phyloP scores from a whole-genome alignment of 2,329 filamentous ascomycete species.

The Colletotrichum cordylinicola region DNA sequence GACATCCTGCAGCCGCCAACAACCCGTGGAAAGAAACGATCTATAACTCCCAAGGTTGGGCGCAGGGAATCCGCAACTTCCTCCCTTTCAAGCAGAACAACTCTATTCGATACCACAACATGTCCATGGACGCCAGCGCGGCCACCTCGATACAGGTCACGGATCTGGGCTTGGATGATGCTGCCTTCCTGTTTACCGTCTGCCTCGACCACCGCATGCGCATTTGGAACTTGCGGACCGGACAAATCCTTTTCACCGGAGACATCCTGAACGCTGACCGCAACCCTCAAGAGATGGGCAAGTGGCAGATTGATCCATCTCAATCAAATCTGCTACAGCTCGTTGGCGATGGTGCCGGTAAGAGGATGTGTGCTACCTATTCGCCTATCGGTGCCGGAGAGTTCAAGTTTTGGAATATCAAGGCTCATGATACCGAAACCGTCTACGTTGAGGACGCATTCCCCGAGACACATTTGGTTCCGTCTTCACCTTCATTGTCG shows the following conservation, averaged over 20 bases:
- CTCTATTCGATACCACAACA: conserved; percentile 67
- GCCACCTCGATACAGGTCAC: conserved; percentile 68
- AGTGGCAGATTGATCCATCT: conserved; percentile 79
- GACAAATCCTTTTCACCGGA: conserved; percentile 75
- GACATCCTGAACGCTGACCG: conserved; percentile 77
- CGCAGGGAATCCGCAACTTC: conserved; percentile 68
- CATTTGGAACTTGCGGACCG: conserved; percentile 87
- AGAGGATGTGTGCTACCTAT: conserved; percentile 75
- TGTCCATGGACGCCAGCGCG: conserved; percentile 71
- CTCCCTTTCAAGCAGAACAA: conserved; percentile 70
- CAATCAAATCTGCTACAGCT: conserved; percentile 80
- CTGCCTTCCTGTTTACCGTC: conserved; percentile 74
- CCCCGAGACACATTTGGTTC: conserved; percentile 65
- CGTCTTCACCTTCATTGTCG: conserved; percentile 72
- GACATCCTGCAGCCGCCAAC: conserved; percentile 31
- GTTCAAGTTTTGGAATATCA: conserved; percentile 92
- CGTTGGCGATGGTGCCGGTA: conserved; percentile 61
- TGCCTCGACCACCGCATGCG: conserved; percentile 89
- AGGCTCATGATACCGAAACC: conserved; percentile 67
- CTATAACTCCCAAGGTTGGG: conserved; percentile 77
- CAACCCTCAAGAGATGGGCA: conserved; percentile 71
- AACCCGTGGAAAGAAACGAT: conserved; percentile 73
- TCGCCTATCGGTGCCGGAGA: conserved; percentile 87
- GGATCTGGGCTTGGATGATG: conserved; percentile 53
- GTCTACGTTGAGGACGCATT: conserved; percentile 76